phyloP scores from a whole-genome alignment of 2,329 filamentous ascomycete genomes.

The Beauveria asiatica region DNA sequence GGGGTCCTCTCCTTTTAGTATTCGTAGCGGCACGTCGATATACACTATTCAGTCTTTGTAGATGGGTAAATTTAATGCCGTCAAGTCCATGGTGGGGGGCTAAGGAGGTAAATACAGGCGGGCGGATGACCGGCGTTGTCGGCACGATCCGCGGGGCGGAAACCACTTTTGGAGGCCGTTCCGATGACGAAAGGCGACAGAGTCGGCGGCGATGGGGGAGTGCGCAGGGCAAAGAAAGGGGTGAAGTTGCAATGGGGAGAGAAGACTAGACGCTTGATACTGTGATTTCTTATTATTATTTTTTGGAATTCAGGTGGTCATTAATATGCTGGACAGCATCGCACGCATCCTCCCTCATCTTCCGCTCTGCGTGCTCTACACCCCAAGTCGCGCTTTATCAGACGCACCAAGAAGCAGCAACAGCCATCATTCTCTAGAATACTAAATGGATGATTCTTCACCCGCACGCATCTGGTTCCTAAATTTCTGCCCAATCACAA shows the following conservation, averaged over 20 bases:
- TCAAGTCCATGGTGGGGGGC: too few relatives aligned
- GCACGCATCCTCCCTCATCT: not conserved
- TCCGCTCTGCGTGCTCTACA: too few relatives aligned
- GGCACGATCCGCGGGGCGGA: not conserved
- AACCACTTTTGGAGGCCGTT: slow-evolving; percentile 7
- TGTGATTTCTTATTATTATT: not conserved
- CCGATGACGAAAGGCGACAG: not conserved
- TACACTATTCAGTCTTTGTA: not conserved
- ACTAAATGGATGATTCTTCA: too few relatives aligned
- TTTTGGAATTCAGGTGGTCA: not conserved
- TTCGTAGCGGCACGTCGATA: too few relatives aligned
- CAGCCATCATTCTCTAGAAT: too few relatives aligned
- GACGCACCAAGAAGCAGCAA: too few relatives aligned
- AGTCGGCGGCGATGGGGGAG: too few relatives aligned
- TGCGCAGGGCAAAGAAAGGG: not conserved
- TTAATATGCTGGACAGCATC: not conserved
- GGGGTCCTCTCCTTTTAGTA: too few relatives aligned
- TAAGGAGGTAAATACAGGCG: too few relatives aligned
- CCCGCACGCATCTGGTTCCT: too few relatives aligned
- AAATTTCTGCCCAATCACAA: too few relatives aligned
- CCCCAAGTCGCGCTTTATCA: too few relatives aligned
- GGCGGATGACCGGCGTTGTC: not conserved
- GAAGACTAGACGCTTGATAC: not conserved
- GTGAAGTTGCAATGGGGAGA: not conserved
- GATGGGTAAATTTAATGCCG: not conserved